Conservation (phyloP, 1,284 basidiomycete species). For the Cryptococcus deneoformans region DNA sequence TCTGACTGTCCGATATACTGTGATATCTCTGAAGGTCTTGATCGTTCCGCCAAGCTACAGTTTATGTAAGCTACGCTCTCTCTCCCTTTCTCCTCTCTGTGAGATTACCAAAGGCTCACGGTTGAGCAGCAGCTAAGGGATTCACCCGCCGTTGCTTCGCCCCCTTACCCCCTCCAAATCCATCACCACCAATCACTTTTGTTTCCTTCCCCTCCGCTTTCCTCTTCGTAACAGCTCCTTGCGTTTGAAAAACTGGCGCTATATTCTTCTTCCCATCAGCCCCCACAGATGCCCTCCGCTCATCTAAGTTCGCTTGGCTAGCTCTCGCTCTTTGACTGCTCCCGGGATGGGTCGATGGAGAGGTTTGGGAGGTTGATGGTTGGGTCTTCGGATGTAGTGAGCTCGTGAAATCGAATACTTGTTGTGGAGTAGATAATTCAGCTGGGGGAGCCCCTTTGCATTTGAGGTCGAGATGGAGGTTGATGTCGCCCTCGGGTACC, state of each 20-base stretch:
- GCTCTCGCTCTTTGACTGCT: not conserved
- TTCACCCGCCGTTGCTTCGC: slow-evolving; percentile 34
- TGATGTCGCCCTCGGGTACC: slow-evolving; percentile 42
- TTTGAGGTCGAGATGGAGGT: slow-evolving; percentile 33
- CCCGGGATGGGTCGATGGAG: not conserved
- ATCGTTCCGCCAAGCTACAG: slow-evolving; percentile 43
- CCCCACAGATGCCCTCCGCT: not conserved
- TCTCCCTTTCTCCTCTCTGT: not conserved
- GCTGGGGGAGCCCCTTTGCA: not conserved
- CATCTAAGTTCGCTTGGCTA: not conserved
- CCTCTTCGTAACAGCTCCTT: slow-evolving; percentile 2
- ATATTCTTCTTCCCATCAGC: slow-evolving; percentile 5
- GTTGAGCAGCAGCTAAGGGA: slow-evolving; percentile 42
- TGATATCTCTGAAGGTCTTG: slow-evolving; percentile 35
- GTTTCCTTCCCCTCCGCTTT: slow-evolving; percentile 5
- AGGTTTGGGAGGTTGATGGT: not conserved
- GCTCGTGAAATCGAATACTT: not conserved
- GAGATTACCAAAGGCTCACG: slow-evolving; percentile 24
- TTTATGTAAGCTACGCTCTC: too few relatives aligned
- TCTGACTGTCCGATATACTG: slow-evolving; percentile 43
- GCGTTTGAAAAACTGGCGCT: slow-evolving; percentile 15
- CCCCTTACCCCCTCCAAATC: not conserved
- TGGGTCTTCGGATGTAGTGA: not conserved
- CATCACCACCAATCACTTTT: not conserved
- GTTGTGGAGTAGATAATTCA: not conserved